phyloP scores from a whole-genome alignment of 108 stramenopile species.

The Cyclotella choctawhatcheeana region DNA sequence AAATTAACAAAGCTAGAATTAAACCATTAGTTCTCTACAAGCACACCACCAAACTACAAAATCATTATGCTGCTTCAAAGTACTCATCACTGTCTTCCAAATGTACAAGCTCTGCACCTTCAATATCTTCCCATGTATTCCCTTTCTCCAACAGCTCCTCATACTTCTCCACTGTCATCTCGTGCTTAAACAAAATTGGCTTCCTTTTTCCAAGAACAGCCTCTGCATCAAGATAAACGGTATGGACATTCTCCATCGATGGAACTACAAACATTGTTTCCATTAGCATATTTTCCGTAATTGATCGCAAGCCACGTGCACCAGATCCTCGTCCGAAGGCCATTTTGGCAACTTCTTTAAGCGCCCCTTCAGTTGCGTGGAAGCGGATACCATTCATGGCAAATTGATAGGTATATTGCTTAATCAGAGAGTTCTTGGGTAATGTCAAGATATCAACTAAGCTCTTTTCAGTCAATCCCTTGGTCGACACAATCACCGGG shows the following conservation, averaged over 20 bases:
- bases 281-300: constrained; percentile 93
- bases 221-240: constrained; percentile 93
- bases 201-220: constrained; percentile 87
- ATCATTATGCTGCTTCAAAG: constrained; percentile 65
- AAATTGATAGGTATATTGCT: constrained; percentile 96
- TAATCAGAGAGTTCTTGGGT: constrained; percentile 95
- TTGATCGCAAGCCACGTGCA: constrained; percentile 94
- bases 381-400: constrained; percentile 95
- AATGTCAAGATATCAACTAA: constrained; percentile 94
- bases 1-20: background rate
- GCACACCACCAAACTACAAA: background rate
- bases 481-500: constrained; percentile 95
- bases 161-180: constrained; percentile 79
- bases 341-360: constrained; percentile 88
- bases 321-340: constrained; percentile 94
- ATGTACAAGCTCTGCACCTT: constrained; percentile 60
- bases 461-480: constrained; percentile 87
- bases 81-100: constrained; percentile 63
- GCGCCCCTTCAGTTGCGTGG: constrained; percentile 92
- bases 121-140: constrained; percentile 49
- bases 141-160: constrained; percentile 66
- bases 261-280: constrained; percentile 95
- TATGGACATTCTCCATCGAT: constrained; percentile 84
- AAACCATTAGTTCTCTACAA: background rate
- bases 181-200: constrained; percentile 79